phyloP scores from a whole-genome alignment of 73 alveolate genomes.

The Paramecium sonneborni region DNA sequence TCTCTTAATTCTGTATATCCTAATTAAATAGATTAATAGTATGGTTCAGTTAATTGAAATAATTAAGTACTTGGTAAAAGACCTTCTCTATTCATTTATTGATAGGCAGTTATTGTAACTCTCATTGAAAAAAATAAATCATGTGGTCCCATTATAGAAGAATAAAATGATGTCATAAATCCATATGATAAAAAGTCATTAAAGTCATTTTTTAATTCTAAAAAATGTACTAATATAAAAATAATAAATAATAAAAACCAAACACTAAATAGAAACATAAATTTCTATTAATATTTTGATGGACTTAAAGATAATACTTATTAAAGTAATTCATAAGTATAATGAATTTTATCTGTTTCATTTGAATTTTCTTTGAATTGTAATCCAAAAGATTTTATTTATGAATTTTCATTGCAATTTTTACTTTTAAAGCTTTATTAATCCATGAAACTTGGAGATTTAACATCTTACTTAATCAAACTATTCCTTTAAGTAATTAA shows the following conservation, averaged over 20 bases:
- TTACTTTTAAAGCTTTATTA: neutral
- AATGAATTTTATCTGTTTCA: neutral
- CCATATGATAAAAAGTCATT: neutral
- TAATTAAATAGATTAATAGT: neutral
- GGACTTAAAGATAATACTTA: neutral
- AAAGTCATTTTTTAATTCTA: neutral
- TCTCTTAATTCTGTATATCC: constrained; percentile 12
- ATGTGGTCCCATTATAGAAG: constrained; percentile 27
- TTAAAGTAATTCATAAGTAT: neutral
- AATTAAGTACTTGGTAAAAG: neutral
- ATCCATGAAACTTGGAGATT: neutral
- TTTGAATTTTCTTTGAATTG: neutral
- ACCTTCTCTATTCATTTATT: constrained; percentile 3
- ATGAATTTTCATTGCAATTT: neutral
- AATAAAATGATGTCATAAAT: neutral
- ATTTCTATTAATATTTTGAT: neutral
- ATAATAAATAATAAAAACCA: neutral
- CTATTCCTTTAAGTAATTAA: neutral
- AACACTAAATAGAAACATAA: neutral
- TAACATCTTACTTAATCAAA: neutral
- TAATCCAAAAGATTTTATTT: neutral
- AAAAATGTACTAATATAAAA: neutral
- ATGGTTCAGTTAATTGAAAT: neutral
- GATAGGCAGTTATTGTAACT: neutral
- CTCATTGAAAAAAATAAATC: neutral